Conservation (phyloP, 768 basidiomycete genomes). For the Termitomyces sp. region DNA sequence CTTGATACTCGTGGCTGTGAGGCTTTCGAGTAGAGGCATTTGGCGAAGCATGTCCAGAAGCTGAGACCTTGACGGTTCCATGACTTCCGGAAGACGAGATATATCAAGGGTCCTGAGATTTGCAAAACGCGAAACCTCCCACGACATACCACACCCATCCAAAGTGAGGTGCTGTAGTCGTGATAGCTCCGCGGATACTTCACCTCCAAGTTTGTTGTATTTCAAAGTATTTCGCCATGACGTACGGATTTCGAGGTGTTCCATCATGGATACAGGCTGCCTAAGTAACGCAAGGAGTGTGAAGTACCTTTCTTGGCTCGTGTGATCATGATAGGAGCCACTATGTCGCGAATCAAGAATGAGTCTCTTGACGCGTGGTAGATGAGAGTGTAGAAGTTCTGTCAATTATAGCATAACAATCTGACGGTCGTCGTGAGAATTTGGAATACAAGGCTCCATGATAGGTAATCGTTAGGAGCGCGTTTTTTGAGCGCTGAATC, state of each 20-base stretch:
- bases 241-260: not conserved
- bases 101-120: not conserved
- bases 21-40: not conserved
- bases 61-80: not conserved
- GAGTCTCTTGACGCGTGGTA: not conserved
- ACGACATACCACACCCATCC: not conserved
- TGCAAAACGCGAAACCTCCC: not conserved
- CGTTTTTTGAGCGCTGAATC: not conserved
- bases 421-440: not conserved
- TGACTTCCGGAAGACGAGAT: not conserved
- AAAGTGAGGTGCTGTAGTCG: not conserved
- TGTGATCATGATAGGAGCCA: not conserved
- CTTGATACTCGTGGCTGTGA: not conserved
- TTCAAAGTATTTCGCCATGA: not conserved
- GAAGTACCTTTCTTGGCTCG: not conserved
- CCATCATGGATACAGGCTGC: not conserved
- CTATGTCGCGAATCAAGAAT: not conserved
- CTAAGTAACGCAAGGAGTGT: not conserved
- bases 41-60: not conserved
- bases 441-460: not conserved
- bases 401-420: not conserved
- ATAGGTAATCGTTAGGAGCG: not conserved
- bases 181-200: not conserved
- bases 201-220: not conserved
- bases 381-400: not conserved